Base-by-base conservation (phyloP, 1,284 basidiomycete species). In the Sporisorium graminicola region DNA sequence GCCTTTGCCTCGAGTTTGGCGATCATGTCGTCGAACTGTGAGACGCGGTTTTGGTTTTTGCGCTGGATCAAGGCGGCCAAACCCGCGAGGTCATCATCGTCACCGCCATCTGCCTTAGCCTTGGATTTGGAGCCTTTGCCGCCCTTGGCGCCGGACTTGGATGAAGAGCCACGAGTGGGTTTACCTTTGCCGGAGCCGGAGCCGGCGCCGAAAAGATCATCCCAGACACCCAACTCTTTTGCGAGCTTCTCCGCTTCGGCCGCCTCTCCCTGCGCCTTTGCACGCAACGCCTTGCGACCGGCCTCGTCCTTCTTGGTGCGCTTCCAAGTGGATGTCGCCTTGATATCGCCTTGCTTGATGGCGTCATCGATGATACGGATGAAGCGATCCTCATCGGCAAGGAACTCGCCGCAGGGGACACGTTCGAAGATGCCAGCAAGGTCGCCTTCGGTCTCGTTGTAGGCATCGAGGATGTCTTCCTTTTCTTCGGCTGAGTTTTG, bases 141-240 rank as follows among this genome's bases (percentile, higher is more conserved):
- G 27, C 26, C 56, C 50, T 57, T 64, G 16, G 33, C 40, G 10
- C 42, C 56, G 14, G n/a, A 29, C 29, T 46, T 20, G 13, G 54
- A 33, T 47, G 68, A 59, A n/a, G 59, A 49, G 5, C 20, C 54
- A 5, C 56, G 58, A 12, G 46, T 61, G 33, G 58, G 55, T 55
- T 77, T 80, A 1, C 53, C 65, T 40, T 74, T 79, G 16, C 49
- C 64, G 47, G 67, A 62, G 16, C 59, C 67, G 2, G 58, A 62
- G 22, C 83, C 67, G 2, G 58, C 59, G 22, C 83, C 83, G 27
- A 81, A 86, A 2, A 86, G 58, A 27, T 82, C 76, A 47, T 86
- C 84, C 77, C 79, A 85, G 1, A 86, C 82, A 50, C 84, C 83
- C 12, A 86, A 68, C 69, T 82, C 79, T 26, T 74, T 74, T 5